phyloP scores from a whole-genome alignment of 1,284 basidiomycete species.

The Violaceomyces palustris region DNA sequence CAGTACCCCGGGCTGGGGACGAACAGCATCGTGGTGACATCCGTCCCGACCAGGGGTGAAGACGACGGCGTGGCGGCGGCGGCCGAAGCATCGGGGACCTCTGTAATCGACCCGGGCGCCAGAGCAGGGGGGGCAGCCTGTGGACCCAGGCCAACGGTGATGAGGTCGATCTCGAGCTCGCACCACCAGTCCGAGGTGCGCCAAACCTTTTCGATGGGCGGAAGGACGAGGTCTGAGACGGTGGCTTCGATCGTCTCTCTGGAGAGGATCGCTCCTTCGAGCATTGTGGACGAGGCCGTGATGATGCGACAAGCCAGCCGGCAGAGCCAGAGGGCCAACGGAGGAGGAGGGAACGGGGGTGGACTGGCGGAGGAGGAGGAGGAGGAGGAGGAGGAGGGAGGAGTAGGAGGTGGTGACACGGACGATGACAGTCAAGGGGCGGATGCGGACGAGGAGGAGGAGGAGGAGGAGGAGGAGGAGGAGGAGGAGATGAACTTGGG shows the following conservation, averaged over 20 bases:
- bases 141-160: background rate
- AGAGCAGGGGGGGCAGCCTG: conserved; percentile 1
- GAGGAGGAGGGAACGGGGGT: background rate
- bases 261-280: conserved; percentile 22
- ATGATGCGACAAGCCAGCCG: too few relatives aligned
- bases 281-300: conserved; percentile 29
- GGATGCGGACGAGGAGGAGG: background rate
- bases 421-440: conserved; percentile 5
- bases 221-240: conserved; percentile 13
- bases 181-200: background rate
- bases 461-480: conserved; percentile 3
- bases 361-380: conserved; percentile 17
- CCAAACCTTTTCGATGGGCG: background rate
- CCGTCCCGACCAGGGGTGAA: background rate
- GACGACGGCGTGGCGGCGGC: background rate
- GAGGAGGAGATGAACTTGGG: conserved; percentile 5
- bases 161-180: background rate
- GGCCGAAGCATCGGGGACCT: background rate
- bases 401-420: conserved; percentile 4
- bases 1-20: conserved; percentile 41
- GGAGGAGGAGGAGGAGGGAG: conserved; percentile 26
- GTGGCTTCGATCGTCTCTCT: conserved; percentile 18
- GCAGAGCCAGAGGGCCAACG: too few relatives aligned
- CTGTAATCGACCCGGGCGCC: conserved; percentile 3
- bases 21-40: conserved; percentile 2